Conservation (phyloP, 208 protist genomes). For the Histomonas meleagridis region DNA sequence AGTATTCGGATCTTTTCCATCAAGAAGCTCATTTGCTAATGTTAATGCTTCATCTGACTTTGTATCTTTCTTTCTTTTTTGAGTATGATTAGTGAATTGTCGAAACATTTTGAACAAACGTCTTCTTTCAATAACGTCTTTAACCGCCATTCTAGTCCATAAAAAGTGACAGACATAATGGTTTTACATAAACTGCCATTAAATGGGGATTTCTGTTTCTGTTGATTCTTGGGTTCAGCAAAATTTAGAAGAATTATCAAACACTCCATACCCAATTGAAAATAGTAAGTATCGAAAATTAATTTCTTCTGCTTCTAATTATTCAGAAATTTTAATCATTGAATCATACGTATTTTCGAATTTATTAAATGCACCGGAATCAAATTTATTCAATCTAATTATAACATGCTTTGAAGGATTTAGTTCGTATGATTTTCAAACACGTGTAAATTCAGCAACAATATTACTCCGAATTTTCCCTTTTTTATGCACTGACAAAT, state of each 20-base stretch:
- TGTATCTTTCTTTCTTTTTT: too few relatives aligned
- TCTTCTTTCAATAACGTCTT: too few relatives aligned
- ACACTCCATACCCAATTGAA: background rate
- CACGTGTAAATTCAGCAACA: background rate
- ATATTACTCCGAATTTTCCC: background rate
- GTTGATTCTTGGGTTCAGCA: constrained; percentile 22
- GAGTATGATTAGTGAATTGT: too few relatives aligned
- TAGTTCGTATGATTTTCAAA: background rate
- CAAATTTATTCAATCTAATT: background rate
- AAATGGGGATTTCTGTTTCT: constrained; percentile 38
- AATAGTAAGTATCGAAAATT: background rate
- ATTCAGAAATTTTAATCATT: background rate
- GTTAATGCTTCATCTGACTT: too few relatives aligned
- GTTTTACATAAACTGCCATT: too few relatives aligned
- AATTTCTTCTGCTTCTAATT: background rate
- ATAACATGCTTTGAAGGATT: background rate
- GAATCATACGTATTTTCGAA: background rate
- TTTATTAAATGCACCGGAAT: background rate
- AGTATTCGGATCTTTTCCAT: too few relatives aligned
- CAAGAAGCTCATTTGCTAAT: too few relatives aligned
- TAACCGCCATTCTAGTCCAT: too few relatives aligned
- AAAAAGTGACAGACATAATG: too few relatives aligned
- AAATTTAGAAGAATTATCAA: background rate
- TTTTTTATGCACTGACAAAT: background rate
- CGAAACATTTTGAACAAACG: too few relatives aligned